These are phyloP conservation scores for Teratosphaeriaceae sp. DNA, from an alignment of 2,329 filamentous ascomycete genomes.

Conservation along the genomic window DNA sequence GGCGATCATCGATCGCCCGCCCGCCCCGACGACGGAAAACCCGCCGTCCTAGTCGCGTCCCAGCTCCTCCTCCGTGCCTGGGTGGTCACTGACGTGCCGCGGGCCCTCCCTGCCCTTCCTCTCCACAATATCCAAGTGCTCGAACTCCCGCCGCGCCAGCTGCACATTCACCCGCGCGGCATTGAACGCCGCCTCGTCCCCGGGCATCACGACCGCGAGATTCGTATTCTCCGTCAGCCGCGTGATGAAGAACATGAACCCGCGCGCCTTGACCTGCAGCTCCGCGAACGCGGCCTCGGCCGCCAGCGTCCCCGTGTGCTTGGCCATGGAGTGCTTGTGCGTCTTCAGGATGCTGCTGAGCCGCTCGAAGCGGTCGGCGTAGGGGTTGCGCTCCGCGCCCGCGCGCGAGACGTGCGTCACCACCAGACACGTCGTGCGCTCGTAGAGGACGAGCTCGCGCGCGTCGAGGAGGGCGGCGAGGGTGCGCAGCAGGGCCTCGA, in stretches of 20 bases:
- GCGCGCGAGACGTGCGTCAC: slow-evolving; percentile 85
- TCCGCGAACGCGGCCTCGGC: slow-evolving; percentile 74
- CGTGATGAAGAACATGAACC: slow-evolving; percentile 90
- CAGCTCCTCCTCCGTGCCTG: slow-evolving; percentile 12
- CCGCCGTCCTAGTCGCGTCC: too few relatives aligned
- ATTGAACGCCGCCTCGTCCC: slow-evolving; percentile 87
- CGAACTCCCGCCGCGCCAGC: slow-evolving; percentile 76
- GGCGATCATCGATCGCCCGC: too few relatives aligned
- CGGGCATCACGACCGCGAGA: slow-evolving; percentile 83
- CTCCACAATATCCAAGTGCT: slow-evolving; percentile 48
- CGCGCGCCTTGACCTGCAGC: slow-evolving; percentile 71
- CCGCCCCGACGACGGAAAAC: too few relatives aligned
- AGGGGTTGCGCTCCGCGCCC: slow-evolving; percentile 70
- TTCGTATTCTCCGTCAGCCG: slow-evolving; percentile 98
- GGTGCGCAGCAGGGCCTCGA: slow-evolving; percentile 77
- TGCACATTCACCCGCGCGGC: slow-evolving; percentile 84
- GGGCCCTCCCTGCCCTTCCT: slow-evolving; percentile 23
- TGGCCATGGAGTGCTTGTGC: slow-evolving; percentile 76
- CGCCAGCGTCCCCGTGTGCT: slow-evolving; percentile 73
- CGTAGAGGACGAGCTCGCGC: slow-evolving; percentile 89
- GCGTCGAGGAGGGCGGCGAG: slow-evolving; percentile 83
- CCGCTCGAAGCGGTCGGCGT: slow-evolving; percentile 85
- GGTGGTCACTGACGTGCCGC: slow-evolving; percentile 5
- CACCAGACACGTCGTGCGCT: slow-evolving; percentile 90
- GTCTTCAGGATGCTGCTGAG: slow-evolving; percentile 98